Percentiles rank a stretch among this genome's conserved stretches.
Conservation (phyloP, 176 grass and related monocot genomes). For the Oryza meyeriana region DNA sequence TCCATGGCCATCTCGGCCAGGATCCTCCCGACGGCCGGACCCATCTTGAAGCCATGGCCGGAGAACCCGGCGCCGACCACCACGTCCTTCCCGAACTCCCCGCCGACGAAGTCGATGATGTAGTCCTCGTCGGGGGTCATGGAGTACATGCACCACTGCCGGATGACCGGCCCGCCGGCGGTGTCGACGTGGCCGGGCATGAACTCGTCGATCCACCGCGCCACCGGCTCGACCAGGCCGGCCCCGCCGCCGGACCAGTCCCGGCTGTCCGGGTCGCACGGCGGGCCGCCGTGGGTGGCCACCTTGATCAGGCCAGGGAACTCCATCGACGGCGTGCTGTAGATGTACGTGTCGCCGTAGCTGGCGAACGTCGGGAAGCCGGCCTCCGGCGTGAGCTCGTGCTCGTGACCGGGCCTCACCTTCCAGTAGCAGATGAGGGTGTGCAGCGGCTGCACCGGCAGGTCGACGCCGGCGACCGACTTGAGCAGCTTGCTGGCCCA, state of each 20-base stretch:
- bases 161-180: constrained; percentile 50
- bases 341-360: constrained; percentile 75
- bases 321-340: constrained; percentile 83
- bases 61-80: constrained; percentile 87
- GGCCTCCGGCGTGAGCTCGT: constrained; percentile 39
- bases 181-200: constrained; percentile 53
- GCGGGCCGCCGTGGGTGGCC: constrained; percentile 63
- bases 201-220: constrained; percentile 54
- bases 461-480: constrained; percentile 22
- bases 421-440: constrained; percentile 87
- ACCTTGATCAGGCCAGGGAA: constrained; percentile 90
- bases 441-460: constrained; percentile 73
- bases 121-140: constrained; percentile 88
- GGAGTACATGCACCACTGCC: constrained; percentile 90
- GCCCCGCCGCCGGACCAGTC: constrained; percentile 49
- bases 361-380: constrained; percentile 93
- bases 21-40: constrained; percentile 60
- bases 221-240: constrained; percentile 47
- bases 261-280: constrained; percentile 69
- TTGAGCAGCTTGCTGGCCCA: constrained; percentile 63
- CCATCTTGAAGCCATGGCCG: constrained; percentile 92
- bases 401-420: constrained; percentile 45
- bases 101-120: constrained; percentile 75
- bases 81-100: constrained; percentile 72
- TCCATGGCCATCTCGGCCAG: constrained; percentile 67